Evolutionary conservation across 306 rosid genomes (phyloP), one percentile per base, ranked within the genome.

Genomic region (Cucurbita pepo): DNA sequence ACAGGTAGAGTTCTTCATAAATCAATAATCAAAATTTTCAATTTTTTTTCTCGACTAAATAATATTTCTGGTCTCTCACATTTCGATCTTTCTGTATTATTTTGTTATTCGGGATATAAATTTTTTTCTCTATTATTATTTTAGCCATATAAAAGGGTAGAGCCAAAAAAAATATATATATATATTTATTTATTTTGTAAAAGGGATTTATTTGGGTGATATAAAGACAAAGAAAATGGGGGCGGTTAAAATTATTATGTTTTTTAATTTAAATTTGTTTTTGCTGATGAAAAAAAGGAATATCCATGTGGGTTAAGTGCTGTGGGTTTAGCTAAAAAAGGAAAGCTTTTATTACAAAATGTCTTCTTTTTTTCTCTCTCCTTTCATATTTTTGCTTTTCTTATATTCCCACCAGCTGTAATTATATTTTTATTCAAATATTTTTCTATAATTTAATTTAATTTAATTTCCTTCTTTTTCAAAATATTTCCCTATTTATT

Each of bases 251-350:
- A 69, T 61, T 59, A 71, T 14, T 18, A 16, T 40, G 5, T 4
- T 12, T 52, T 36, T 8, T 2, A 15, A 8, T 55, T 78, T 83
- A 21, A 54, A 65, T 83, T 74, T 79, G 75, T 3, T 44, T 43
- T 47, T 47, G 52, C 10, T 67, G 19, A 21, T 74, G 77, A 69
- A 71, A 76, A 76, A 79, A 81, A 73, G 57, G 76, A n/a, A 74
- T 67, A 77, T 44, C 69, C 79, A 77, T 79, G 80, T 77, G 88
- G 75, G 75, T 78, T 79, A 80, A 81, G 82, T 82, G 78, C 70
- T 59, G 56, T 77, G 78, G 78, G 83, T 79, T 81, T 84, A 73
- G 73, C 90, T 83, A 69, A 80, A 88, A 84, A 78, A 77, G 76
- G 90, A 65, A 84, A 77, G 6, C 25, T 78, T 62, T 74, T 72